Evolutionary conservation across 225 moss, liverwort and hornwort species (phyloP).

Genomic region (Sphagnum tenellum): DNA sequence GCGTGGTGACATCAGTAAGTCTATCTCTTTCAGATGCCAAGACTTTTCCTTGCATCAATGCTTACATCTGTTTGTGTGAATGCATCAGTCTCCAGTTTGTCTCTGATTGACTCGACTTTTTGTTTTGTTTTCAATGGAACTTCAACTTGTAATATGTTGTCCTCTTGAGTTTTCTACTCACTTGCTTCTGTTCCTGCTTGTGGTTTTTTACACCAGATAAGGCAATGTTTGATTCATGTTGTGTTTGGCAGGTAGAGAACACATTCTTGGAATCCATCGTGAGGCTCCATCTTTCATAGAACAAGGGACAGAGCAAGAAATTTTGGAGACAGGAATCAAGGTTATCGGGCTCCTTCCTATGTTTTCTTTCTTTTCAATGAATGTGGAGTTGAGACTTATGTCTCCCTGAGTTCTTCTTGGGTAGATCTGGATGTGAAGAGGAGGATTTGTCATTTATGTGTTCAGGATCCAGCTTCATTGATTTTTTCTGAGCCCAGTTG

Average conservation of each 20-base stretch:
- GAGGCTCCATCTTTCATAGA: constrained; percentile 84
- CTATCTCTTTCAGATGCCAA: not conserved
- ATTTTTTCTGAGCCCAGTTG: too few species aligned
- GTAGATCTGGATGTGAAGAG: too few species aligned
- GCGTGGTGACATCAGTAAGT: constrained; percentile 74
- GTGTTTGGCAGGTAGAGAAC: constrained; percentile 38
- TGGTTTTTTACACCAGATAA: not conserved
- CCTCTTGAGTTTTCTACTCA: not conserved
- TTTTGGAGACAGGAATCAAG: constrained; percentile 89
- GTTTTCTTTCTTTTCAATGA: not conserved
- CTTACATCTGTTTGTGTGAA: too few species aligned
- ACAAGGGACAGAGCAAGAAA: constrained; percentile 76
- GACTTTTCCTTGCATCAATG: too few species aligned
- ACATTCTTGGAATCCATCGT: constrained; percentile 66
- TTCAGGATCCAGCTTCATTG: too few species aligned
- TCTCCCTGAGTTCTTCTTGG: too few species aligned
- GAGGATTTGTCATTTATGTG: too few species aligned
- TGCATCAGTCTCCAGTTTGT: too few species aligned
- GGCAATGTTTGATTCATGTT: not conserved
- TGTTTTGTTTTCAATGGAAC: not conserved
- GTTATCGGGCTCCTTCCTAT: constrained; percentile 5
- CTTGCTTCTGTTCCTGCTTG: too few species aligned
- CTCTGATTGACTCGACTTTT: not conserved
- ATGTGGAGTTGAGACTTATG: too few species aligned
- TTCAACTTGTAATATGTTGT: not conserved